phyloP scores from a whole-genome alignment of 129 eudicot genomes.

The Arctium lappa region DNA sequence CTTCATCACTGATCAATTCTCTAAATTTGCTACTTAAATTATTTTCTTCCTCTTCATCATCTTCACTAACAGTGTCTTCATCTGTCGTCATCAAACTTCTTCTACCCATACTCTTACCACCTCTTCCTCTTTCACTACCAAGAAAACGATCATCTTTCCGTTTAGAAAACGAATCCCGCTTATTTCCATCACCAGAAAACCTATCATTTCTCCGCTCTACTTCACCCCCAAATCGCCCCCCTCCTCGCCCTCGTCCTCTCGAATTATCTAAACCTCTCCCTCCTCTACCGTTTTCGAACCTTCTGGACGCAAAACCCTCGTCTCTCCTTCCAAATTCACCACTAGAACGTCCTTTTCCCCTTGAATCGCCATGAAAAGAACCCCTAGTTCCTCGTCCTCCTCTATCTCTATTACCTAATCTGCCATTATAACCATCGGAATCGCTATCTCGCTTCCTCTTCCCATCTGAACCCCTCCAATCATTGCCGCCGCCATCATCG shows the following conservation, averaged over 20 bases:
- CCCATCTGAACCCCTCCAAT: slow-evolving; percentile 11
- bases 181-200: neutral
- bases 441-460: slow-evolving; percentile 50
- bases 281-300: neutral
- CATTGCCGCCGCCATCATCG: slow-evolving; percentile 33
- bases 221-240: slow-evolving; percentile 24
- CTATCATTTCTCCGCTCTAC: slow-evolving; percentile 19
- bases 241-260: neutral
- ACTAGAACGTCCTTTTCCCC: slow-evolving; percentile 25
- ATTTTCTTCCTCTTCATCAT: slow-evolving; percentile 31
- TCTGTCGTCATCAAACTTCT: slow-evolving; percentile 28
- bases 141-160: slow-evolving; percentile 12
- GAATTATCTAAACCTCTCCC: slow-evolving; percentile 16
- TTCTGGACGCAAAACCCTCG: slow-evolving; percentile 11
- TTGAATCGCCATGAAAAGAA: neutral
- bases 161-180: neutral
- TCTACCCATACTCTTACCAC: slow-evolving; percentile 31
- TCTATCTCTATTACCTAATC: slow-evolving; percentile 9
- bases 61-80: slow-evolving; percentile 23
- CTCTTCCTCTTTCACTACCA: slow-evolving; percentile 27
- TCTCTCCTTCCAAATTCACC: slow-evolving; percentile 19
- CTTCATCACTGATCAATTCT: slow-evolving; percentile 59
- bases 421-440: slow-evolving; percentile 19
- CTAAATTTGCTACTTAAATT: slow-evolving; percentile 32
- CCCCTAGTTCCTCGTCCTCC: slow-evolving; percentile 14